These are phyloP conservation scores for Stachybotrys echinatus DNA, from an alignment of 2,329 filamentous ascomycete species.

Conservation along the genomic window DNA sequence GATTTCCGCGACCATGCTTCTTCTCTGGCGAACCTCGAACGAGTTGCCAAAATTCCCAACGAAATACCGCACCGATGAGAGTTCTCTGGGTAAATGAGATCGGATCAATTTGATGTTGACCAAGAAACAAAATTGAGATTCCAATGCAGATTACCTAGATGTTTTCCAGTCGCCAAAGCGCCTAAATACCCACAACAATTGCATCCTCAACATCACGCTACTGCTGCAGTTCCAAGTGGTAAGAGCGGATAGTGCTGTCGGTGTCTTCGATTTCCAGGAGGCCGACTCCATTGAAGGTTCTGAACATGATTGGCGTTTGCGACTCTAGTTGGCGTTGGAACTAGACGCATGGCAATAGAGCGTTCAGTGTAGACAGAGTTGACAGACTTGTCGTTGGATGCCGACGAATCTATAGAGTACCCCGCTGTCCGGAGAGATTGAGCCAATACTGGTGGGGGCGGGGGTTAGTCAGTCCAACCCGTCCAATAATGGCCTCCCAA, in stretches of 20 bases:
- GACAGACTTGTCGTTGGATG: neutral
- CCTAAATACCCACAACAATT: neutral
- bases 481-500: too few relatives aligned
- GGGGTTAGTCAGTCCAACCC: too few relatives aligned
- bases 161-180: neutral
- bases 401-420: too few relatives aligned
- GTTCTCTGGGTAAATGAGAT: too few relatives aligned
- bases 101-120: neutral
- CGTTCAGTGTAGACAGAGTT: constrained; percentile 3
- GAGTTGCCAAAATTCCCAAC: too few relatives aligned
- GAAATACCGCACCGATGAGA: too few relatives aligned
- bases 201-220: neutral
- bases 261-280: constrained; percentile 83
- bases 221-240: constrained; percentile 41
- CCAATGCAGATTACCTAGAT: neutral
- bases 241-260: constrained; percentile 76
- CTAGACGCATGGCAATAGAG: neutral
- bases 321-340: neutral
- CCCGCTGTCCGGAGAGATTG: too few relatives aligned
- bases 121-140: neutral
- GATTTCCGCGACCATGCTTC: too few relatives aligned
- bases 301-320: neutral
- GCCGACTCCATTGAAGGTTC: constrained; percentile 28
- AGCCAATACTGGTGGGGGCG: too few relatives aligned
- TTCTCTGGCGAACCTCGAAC: too few relatives aligned